These are phyloP conservation scores for Papiliotrema nemorosa DNA, from an alignment of 1,284 basidiomycete species.

Conservation along the genomic window DNA sequence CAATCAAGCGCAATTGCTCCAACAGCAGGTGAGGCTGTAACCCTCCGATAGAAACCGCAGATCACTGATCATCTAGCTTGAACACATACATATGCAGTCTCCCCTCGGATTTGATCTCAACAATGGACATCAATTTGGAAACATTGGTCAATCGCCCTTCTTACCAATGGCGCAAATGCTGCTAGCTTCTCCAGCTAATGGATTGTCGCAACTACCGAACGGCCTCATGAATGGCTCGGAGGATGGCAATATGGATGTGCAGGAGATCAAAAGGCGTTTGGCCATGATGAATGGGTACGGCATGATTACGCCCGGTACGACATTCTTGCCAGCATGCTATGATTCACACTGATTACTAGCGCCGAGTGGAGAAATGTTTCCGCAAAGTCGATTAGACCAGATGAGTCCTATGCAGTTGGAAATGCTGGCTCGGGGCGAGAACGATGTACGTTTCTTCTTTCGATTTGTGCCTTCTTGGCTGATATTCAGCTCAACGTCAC, in stretches of 20 bases:
- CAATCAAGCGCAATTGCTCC: slow-evolving; percentile 3
- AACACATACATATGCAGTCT: slow-evolving; percentile 49
- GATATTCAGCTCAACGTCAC: slow-evolving; percentile 27
- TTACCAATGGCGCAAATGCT: slow-evolving; percentile 36
- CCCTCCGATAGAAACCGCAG: background rate
- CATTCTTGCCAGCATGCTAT: background rate
- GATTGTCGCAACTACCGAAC: background rate
- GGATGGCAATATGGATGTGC: background rate
- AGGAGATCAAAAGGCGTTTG: slow-evolving; percentile 8
- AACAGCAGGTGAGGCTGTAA: slow-evolving; percentile 6
- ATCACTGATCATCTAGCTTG: slow-evolving; percentile 30
- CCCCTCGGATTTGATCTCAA: slow-evolving; percentile 37
- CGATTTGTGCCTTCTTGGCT: background rate
- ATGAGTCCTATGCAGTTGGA: slow-evolving; percentile 47
- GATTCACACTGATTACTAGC: slow-evolving; percentile 16
- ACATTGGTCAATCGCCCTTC: slow-evolving; percentile 31
- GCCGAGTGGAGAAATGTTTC: slow-evolving; percentile 41
- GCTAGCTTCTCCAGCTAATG: slow-evolving; percentile 24
- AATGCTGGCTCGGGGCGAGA: slow-evolving; percentile 28
- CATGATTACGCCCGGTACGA: slow-evolving; percentile 40
- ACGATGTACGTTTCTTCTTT: slow-evolving; percentile 23
- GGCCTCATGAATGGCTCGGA: slow-evolving; percentile 5
- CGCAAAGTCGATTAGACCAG: slow-evolving; percentile 33
- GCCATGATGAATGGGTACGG: slow-evolving; percentile 10
- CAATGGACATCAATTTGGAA: slow-evolving; percentile 22